Evolutionary conservation across 116 monocot species (phyloP).

Genomic region (Trichopus zeylanicus): DNA sequence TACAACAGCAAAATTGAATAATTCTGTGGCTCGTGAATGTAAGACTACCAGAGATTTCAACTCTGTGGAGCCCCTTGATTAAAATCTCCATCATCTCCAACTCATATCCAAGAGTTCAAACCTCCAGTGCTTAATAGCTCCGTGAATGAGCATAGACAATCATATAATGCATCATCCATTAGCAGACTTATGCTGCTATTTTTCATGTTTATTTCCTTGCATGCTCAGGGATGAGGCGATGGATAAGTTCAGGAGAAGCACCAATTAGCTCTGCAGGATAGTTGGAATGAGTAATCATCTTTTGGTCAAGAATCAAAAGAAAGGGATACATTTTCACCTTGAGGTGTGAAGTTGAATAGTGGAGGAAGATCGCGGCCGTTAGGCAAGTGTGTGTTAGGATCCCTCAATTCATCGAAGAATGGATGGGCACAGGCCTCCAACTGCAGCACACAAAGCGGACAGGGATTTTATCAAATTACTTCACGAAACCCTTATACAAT

Average conservation of each 20-base stretch:
- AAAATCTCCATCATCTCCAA: neutral
- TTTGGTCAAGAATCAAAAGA: neutral
- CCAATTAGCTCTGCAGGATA: slow-evolving; percentile 27
- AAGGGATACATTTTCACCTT: slow-evolving; percentile 16
- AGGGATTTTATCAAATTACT: neutral
- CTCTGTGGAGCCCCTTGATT: neutral
- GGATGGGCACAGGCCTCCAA: slow-evolving; percentile 63
- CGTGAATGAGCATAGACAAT: neutral
- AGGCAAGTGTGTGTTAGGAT: slow-evolving; percentile 32
- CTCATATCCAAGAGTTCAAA: neutral
- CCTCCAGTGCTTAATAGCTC: neutral
- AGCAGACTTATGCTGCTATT: neutral
- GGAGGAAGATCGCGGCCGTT: slow-evolving; percentile 49
- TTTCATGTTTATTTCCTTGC: slow-evolving; percentile 14
- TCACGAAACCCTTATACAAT: neutral
- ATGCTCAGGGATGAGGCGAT: slow-evolving; percentile 39
- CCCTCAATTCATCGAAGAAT: slow-evolving; percentile 55
- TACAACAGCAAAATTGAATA: neutral
- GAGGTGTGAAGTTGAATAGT: slow-evolving; percentile 43
- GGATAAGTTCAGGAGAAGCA: slow-evolving; percentile 34
- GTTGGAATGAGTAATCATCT: neutral
- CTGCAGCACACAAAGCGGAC: slow-evolving; percentile 17
- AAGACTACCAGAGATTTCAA: neutral
- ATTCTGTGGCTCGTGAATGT: neutral
- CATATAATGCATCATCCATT: neutral